Evolutionary conservation across 306 rosid species (phyloP), one percentile per base, ranked within the genome.

Genomic region (Begonia fuchsioides): DNA sequence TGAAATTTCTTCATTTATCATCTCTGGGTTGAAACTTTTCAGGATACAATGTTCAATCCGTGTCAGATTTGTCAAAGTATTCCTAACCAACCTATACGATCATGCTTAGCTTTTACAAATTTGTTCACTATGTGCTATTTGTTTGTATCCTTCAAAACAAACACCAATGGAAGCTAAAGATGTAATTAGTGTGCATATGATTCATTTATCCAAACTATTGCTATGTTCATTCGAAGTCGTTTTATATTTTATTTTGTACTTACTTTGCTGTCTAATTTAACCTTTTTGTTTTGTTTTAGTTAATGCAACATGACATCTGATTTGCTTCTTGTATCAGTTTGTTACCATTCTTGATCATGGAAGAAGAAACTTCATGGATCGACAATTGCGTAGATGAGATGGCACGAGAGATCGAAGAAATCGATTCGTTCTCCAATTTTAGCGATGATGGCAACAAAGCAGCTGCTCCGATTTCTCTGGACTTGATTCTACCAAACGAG

Each of bases 281-380:
- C 35, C 12, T n/a, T 41, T 41, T 41, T 6, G 3, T n/a, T 41
- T 41, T n/a, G 12, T 41, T 13, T 41, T 41, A n/a, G 71, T 15
- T 65, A 55, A 17, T 64, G 60, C 52, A 15, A 18, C 15, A 1
- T 15, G 17, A 15, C 43, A 32, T 38, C 12, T 35, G 13, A 8
- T 46, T 38, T 35, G 16, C 19, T 39, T 40, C 20, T 52, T 64
- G 46, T 43, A 19, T 60, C 73, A 80, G 76, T 35, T 56, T 62
- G 45, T 65, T 14, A 56, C 49, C 50, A 11, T 18, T 49, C 38
- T 55, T 56, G 35, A 32, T 59, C 45, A 90, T 90, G 98, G 98
- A 65, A 52, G 95, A 84, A 58, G 85, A 79, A 67, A 54, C 87
- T 6, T 67, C 96, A 6, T 85, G 98, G 98, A 61, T 73, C 61